These are phyloP conservation scores for Kodamaea suecica DNA, from an alignment of 1,139 yeast genomes.

Conservation along the genomic window DNA sequence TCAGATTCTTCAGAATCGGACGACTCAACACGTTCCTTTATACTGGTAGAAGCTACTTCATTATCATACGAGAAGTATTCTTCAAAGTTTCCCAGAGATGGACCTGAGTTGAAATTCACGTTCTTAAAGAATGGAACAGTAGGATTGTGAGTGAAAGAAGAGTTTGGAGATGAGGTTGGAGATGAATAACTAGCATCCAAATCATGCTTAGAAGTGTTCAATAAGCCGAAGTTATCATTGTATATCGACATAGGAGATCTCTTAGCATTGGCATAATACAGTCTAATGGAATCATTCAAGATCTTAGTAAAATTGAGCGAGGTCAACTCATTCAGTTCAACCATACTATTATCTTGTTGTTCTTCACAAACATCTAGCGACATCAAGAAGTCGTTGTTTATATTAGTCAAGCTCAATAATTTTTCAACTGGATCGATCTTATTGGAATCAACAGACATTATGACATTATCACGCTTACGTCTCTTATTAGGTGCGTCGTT, in stretches of 20 bases:
- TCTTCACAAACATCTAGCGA: constrained; percentile 14
- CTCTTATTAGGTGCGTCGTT: constrained; percentile 11
- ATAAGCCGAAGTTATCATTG: constrained; percentile 34
- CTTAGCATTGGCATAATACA: constrained; percentile 29
- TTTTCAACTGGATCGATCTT: constrained; percentile 46
- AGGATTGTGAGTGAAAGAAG: constrained; percentile 11
- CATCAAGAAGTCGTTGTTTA: constrained; percentile 29
- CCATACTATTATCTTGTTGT: constrained; percentile 5
- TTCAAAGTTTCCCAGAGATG: constrained; percentile 33
- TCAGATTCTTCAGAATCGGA: constrained; percentile 4
- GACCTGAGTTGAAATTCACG: constrained; percentile 38
- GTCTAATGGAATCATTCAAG: constrained; percentile 39
- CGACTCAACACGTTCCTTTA: too few species aligned
- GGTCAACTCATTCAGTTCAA: constrained; percentile 14
- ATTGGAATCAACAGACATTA: constrained; percentile 22
- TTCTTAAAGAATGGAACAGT: constrained; percentile 40
- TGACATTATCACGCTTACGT: constrained; percentile 7
- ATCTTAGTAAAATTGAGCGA: constrained; percentile 39
- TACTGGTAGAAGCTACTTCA: constrained; percentile 3
- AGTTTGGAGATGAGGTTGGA: constrained; percentile 9
- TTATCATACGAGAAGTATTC: constrained; percentile 31
- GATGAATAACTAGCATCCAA: constrained; percentile 8
- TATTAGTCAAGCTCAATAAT: constrained; percentile 36
- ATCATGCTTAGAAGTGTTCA: constrained; percentile 19
- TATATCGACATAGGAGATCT: constrained; percentile 28